Conservation (phyloP, 768 basidiomycete genomes). For the Pleurotus tuber-regium region DNA sequence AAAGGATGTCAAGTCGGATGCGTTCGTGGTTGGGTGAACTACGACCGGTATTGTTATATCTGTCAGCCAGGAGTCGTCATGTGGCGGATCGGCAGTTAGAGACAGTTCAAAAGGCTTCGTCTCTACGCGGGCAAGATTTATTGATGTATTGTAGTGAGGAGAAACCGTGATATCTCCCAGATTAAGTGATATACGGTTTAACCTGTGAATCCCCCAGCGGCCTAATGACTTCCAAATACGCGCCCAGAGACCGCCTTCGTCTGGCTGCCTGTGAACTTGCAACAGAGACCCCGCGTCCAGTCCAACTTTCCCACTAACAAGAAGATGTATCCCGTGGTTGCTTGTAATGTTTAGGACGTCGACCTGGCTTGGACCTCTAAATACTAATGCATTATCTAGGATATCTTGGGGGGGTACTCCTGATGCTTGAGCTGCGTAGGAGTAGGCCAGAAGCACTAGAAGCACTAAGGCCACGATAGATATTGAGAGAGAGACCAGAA, state of each 20-base stretch:
- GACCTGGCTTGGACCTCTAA: conserved; percentile 60
- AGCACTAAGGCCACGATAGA: conserved; percentile 44
- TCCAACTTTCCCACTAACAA: conserved; percentile 55
- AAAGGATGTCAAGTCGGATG: conserved; percentile 46
- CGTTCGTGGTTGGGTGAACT: conserved; percentile 52
- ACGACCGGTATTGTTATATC: conserved; percentile 48
- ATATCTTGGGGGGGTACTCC: conserved; percentile 56
- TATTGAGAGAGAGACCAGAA: conserved; percentile 52
- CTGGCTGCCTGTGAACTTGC: conserved; percentile 46
- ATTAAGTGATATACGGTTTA: conserved; percentile 57
- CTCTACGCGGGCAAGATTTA: conserved; percentile 45
- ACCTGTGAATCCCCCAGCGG: conserved; percentile 56
- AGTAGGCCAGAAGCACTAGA: conserved; percentile 56
- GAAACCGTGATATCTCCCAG: conserved; percentile 49
- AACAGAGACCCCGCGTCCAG: conserved; percentile 65
- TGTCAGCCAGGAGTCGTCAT: conserved; percentile 57
- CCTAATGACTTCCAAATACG: conserved; percentile 65
- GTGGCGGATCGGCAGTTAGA: conserved; percentile 50
- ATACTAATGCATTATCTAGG: conserved; percentile 49
- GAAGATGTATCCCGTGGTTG: conserved; percentile 58
- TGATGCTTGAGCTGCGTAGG: conserved; percentile 59
- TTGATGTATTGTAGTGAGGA: conserved; percentile 36
- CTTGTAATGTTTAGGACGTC: conserved; percentile 60
- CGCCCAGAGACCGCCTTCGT: conserved; percentile 41
- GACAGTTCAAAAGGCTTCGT: conserved; percentile 52